Evolutionary conservation across 2,329 filamentous ascomycete species (phyloP).

Genomic region (Curvularia eragrostidis): DNA sequence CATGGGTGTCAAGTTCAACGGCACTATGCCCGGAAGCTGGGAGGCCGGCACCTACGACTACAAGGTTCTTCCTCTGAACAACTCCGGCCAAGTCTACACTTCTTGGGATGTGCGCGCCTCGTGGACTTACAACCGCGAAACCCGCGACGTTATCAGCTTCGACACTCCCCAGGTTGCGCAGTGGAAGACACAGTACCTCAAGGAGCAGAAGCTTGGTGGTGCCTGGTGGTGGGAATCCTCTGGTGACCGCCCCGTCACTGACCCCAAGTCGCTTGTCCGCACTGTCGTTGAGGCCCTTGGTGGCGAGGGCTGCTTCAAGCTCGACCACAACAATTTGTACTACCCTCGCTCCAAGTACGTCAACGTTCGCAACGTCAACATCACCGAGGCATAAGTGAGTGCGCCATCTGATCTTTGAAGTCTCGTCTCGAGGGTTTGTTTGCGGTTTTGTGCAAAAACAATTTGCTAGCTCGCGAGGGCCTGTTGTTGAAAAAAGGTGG

Average conservation of each 20-base stretch:
- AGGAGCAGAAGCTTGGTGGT: constrained; percentile 35
- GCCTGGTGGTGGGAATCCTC: constrained; percentile 44
- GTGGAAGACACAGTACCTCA: constrained; percentile 36
- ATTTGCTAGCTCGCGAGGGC: neutral
- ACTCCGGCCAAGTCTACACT: constrained; percentile 24
- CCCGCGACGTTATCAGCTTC: constrained; percentile 32
- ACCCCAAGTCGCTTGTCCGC: constrained; percentile 30
- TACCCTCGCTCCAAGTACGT: constrained; percentile 36
- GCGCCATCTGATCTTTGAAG: neutral
- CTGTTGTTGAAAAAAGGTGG: neutral
- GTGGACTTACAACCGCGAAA: constrained; percentile 33
- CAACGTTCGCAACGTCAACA: constrained; percentile 21
- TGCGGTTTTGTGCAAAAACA: too few species aligned
- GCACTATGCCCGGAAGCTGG: constrained; percentile 34
- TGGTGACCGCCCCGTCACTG: constrained; percentile 24
- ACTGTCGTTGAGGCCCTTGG: constrained; percentile 26
- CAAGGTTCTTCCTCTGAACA: constrained; percentile 35
- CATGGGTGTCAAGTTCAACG: constrained; percentile 32
- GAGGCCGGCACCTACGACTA: constrained; percentile 39
- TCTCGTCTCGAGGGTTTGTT: neutral
- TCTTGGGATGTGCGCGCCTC: constrained; percentile 29
- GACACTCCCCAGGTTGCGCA: constrained; percentile 35
- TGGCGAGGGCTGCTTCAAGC: constrained; percentile 13
- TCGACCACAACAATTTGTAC: constrained; percentile 26
- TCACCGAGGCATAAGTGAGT: neutral